A percentile compares a stretch with the other conserved stretches of the same genome.
phyloP scores from a whole-genome alignment of 352 stramenopile species.

The Aphanomyces euteiches region DNA sequence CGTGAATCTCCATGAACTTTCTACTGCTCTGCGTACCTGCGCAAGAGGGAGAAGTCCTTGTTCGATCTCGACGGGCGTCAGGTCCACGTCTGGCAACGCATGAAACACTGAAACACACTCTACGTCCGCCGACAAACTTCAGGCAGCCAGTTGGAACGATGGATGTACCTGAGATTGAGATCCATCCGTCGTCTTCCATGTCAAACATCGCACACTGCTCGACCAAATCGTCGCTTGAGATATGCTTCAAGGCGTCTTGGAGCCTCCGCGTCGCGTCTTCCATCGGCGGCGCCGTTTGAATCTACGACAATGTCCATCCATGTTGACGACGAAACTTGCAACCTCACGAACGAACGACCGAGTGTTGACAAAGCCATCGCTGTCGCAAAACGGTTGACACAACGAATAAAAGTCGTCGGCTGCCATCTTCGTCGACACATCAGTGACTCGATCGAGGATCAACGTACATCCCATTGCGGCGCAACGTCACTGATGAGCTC shows the following conservation, averaged over 20 bases:
- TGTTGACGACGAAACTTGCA: background rate
- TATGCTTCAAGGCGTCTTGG: background rate
- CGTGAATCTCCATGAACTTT: background rate
- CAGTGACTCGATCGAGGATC: background rate
- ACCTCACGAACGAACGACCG: background rate
- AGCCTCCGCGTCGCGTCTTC: background rate
- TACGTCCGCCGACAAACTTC: background rate
- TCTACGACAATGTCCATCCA: background rate
- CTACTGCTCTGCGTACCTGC: background rate
- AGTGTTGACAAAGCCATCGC: background rate
- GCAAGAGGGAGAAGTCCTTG: background rate
- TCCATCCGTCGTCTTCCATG: constrained; percentile 17
- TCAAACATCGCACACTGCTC: constrained; percentile 15
- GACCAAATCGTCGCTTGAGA: background rate
- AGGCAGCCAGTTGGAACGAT: background rate
- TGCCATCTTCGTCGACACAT: constrained; percentile 3
- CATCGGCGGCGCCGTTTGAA: background rate
- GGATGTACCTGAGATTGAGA: background rate
- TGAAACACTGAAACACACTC: constrained; percentile 7
- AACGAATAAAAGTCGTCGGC: constrained; percentile 5
- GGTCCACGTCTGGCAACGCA: constrained; percentile 4
- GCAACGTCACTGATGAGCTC: background rate
- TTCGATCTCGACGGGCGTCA: constrained; percentile 13
- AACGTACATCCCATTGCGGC: constrained; percentile 13
- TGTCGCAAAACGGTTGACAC: constrained; percentile 6